phyloP scores from a whole-genome alignment of 2,329 filamentous ascomycete genomes.

The Escovopsis sp. region DNA sequence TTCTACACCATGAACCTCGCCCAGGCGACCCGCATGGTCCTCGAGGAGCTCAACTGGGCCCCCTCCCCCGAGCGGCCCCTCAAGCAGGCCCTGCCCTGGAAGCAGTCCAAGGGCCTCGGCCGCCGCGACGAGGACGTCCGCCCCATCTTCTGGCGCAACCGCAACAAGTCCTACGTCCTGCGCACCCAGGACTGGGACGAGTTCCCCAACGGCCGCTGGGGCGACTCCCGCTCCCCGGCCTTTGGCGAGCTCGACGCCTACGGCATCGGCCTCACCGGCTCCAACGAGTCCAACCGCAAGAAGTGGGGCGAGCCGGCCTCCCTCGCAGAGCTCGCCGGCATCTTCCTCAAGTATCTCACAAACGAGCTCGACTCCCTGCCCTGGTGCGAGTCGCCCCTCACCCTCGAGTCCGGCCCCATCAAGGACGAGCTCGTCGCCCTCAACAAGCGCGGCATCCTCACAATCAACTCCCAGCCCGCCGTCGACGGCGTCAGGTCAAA shows the following conservation, averaged over 20 bases:
- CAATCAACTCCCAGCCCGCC: constrained; percentile 94
- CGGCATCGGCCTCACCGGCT: constrained; percentile 83
- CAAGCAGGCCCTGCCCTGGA: constrained; percentile 89
- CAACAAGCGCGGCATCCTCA: constrained; percentile 76
- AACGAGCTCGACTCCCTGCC: constrained; percentile 70
- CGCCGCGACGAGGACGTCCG: constrained; percentile 89
- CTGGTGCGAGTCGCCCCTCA: constrained; percentile 86
- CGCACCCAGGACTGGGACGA: constrained; percentile 98
- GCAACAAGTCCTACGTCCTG: constrained; percentile 87
- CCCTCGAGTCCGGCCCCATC: constrained; percentile 67
- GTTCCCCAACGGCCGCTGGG: constrained; percentile 97
- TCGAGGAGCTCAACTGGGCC: constrained; percentile 75
- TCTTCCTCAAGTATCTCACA: constrained; percentile 77
- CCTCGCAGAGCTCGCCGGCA: constrained; percentile 62
- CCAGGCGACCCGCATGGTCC: constrained; percentile 82
- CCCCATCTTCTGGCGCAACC: constrained; percentile 96
- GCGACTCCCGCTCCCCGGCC: constrained; percentile 87
- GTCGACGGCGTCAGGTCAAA: constrained; percentile 83
- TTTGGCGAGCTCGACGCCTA: constrained; percentile 94
- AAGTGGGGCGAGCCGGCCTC: constrained; percentile 80
- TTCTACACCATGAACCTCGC: constrained; percentile 99
- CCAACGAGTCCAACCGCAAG: constrained; percentile 90
- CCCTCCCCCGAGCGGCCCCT: constrained; percentile 65
- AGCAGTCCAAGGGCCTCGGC: constrained; percentile 80
- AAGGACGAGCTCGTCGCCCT: constrained; percentile 63